Conservation (phyloP, 2,329 filamentous ascomycete genomes). For the Arthrobotrys pseudoclavata region DNA sequence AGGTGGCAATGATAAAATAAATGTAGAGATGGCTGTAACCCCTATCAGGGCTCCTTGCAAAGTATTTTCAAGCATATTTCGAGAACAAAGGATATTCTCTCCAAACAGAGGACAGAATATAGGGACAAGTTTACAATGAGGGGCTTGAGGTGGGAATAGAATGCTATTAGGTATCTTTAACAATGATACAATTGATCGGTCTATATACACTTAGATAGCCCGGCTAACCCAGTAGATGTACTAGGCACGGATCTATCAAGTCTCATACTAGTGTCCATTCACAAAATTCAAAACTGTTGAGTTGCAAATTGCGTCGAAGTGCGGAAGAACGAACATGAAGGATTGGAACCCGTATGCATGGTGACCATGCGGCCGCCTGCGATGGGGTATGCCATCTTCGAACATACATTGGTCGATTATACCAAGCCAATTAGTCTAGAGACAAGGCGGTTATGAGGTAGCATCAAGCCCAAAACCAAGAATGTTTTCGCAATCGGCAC, state of each 20-base stretch:
- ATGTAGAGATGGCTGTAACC: not conserved
- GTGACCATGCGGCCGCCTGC: too few species aligned
- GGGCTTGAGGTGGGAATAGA: not conserved
- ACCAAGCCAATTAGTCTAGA: not conserved
- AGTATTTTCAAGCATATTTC: conserved; percentile 16
- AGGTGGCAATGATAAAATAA: conserved; percentile 12
- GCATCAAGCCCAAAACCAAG: not conserved
- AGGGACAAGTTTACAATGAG: not conserved
- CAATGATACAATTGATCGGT: not conserved
- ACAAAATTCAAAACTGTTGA: not conserved
- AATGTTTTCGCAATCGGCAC: not conserved
- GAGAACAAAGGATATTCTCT: not conserved
- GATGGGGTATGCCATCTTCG: not conserved
- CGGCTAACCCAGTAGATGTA: not conserved
- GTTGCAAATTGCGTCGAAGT: not conserved
- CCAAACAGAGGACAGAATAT: not conserved
- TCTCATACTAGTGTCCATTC: too few species aligned
- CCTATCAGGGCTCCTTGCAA: conserved; percentile 15
- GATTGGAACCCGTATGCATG: too few species aligned
- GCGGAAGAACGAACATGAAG: not conserved
- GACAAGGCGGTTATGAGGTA: not conserved
- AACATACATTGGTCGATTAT: not conserved
- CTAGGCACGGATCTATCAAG: not conserved
- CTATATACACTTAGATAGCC: not conserved
- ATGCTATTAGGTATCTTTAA: too few species aligned